Conservation (phyloP, 768 basidiomycete genomes). For the Tremella mesenterica region DNA sequence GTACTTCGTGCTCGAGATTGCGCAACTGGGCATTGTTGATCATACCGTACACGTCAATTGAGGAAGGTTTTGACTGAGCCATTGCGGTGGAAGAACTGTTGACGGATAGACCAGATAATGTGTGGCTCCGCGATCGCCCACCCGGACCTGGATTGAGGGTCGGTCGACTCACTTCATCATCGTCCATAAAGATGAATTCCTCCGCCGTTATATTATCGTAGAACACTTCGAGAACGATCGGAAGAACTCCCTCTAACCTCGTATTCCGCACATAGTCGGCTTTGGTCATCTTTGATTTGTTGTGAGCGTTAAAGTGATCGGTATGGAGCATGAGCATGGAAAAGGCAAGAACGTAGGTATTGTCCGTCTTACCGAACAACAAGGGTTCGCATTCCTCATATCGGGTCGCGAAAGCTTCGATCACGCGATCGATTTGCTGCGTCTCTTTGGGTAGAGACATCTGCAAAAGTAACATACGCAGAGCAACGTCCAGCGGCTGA, state of each 20-base stretch:
- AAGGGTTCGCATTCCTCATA: conserved; percentile 76
- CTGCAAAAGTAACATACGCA: conserved; percentile 82
- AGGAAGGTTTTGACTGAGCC: conserved; percentile 5
- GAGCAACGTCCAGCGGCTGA: conserved; percentile 81
- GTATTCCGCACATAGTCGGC: conserved; percentile 90
- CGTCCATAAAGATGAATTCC: conserved; percentile 94
- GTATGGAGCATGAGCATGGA: conserved; percentile 98
- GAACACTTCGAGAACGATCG: conserved; percentile 83
- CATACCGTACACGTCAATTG: conserved; percentile 84
- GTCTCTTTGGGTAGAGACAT: conserved; percentile 88
- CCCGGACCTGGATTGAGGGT: not conserved
- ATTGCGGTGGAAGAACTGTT: not conserved
- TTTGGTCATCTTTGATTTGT: conserved; percentile 96
- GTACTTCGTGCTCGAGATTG: conserved; percentile 35
- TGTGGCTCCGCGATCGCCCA: not conserved
- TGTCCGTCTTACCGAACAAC: conserved; percentile 64
- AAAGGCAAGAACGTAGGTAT: conserved; percentile 92
- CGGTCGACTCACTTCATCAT: conserved; percentile 66
- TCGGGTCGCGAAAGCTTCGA: conserved; percentile 83
- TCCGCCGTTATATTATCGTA: conserved; percentile 95
- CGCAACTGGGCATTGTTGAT: conserved; percentile 47
- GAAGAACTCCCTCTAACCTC: conserved; percentile 67
- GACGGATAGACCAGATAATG: not conserved
- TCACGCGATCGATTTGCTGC: conserved; percentile 95
- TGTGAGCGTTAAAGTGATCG: conserved; percentile 94